Evolutionary conservation across 2,329 filamentous ascomycete genomes (phyloP), one percentile per base, ranked within the genome.

Genomic region (Periglandula ipomoeae): DNA sequence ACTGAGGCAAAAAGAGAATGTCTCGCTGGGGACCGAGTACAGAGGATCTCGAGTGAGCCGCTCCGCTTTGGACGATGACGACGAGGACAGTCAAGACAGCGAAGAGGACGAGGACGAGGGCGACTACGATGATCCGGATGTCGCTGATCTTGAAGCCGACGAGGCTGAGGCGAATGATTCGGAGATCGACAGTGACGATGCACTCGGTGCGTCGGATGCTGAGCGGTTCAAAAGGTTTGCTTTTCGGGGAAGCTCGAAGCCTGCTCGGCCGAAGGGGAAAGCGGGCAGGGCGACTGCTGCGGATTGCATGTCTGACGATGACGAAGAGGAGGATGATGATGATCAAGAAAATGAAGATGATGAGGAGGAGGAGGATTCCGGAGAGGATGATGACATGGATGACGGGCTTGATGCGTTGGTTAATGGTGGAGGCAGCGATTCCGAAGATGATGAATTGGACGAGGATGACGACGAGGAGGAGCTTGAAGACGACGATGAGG

Each of bases 131-230:
- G 75, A 84, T 55, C 78, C 78, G 0, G 77, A 82, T 13, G 65
- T 66, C 2, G 73, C 72, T 0, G 71, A 83, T 51, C 64, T 82
- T 9, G 72, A 74, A 43, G 67, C 69, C 37, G 78, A 81, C 46
- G 68, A 73, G 4, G 66, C 63, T 2, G 59, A 63, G 42, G 70
- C 70, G n/a, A 70, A 71, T 49, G 76, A 78, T 39, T 81, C 81
- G 24, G 79, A 84, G 55, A 83, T 84, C 50, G 73, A 78, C 44
- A 83, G 79, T 58, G 79, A 84, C 49, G 68, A 77, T 32, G 91
- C 89, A 0, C 83, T 97, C 61, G 87, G 82, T 3, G 82, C 86
- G 48, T 93, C 87, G 55, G 91, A 97, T 58, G 84, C 88, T 55
- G 89, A 94, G 63, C 78, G 77, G 46, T 89, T 95, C 59, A 82